Conservation (phyloP, 257 asterid genomes). For the Euphrasia confusa region DNA sequence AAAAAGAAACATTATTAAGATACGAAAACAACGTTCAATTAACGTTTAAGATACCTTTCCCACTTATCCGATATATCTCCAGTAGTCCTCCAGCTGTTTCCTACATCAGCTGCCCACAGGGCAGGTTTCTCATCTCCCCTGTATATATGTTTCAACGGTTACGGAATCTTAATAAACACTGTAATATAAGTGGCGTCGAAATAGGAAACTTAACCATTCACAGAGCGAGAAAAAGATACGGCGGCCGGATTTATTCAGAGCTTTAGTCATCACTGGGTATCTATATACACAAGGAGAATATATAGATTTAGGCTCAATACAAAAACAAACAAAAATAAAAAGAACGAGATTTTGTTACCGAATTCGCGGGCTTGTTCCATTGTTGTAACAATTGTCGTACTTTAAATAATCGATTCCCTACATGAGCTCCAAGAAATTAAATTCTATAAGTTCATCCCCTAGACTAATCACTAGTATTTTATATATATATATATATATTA, state of each 20-base stretch:
- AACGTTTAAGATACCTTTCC: slow-evolving; percentile 46
- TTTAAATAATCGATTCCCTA: slow-evolving; percentile 92
- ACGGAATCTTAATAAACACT: background rate
- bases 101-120: slow-evolving; percentile 25
- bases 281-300: no score
- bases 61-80: slow-evolving; percentile 68
- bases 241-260: no score
- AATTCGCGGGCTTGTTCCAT: slow-evolving; percentile 56
- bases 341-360: slow-evolving; percentile 37
- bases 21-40: slow-evolving; percentile 18
- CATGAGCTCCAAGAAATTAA: slow-evolving; percentile 8
- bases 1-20: no score
- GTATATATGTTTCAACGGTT: slow-evolving; percentile 5
- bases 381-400: slow-evolving; percentile 79
- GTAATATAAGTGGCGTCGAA: no score
- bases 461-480: no score
- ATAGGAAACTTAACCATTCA: no score
- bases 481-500: no score
- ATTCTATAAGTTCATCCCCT: no score
- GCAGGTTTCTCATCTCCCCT: slow-evolving; percentile 94
- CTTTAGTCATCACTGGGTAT: no score
- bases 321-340: background rate
- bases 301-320: no score
- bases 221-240: no score
- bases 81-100: slow-evolving; percentile 95